Evolutionary conservation across 1,139 yeast genomes (phyloP).

Genomic region (Saccharomyces hybrid): DNA sequence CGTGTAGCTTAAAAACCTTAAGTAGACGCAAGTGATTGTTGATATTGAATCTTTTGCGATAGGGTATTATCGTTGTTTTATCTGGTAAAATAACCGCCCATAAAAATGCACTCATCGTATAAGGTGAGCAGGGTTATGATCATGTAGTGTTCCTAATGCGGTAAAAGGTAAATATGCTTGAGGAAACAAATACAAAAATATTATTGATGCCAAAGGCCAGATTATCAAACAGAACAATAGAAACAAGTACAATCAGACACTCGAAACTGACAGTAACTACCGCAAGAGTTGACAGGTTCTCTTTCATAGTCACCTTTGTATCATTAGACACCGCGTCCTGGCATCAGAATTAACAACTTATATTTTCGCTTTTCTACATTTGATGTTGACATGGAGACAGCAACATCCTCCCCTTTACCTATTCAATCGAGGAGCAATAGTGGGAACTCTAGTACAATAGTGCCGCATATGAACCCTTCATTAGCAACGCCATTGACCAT

Average conservation of each 20-base stretch:
- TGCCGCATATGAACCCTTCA: conserved; percentile 1
- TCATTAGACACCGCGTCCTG: not conserved
- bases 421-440: not conserved
- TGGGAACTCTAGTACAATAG: conserved; percentile 1
- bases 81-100: not conserved
- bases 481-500: not conserved
- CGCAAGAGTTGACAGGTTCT: not conserved
- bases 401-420: not conserved
- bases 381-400: not conserved
- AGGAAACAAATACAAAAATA: not conserved
- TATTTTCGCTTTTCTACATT: not conserved
- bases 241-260: not conserved
- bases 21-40: not conserved
- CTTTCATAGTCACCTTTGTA: not conserved
- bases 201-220: not conserved
- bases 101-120: not conserved
- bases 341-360: not conserved
- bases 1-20: not conserved
- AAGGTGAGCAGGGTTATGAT: not conserved
- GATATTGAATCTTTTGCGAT: not conserved
- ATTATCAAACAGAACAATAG: not conserved
- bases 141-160: not conserved
- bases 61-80: not conserved
- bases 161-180: not conserved
- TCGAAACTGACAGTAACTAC: not conserved